Evolutionary conservation across 2,329 filamentous ascomycete genomes (phyloP).

Genomic region (Alternaria infectoria): DNA sequence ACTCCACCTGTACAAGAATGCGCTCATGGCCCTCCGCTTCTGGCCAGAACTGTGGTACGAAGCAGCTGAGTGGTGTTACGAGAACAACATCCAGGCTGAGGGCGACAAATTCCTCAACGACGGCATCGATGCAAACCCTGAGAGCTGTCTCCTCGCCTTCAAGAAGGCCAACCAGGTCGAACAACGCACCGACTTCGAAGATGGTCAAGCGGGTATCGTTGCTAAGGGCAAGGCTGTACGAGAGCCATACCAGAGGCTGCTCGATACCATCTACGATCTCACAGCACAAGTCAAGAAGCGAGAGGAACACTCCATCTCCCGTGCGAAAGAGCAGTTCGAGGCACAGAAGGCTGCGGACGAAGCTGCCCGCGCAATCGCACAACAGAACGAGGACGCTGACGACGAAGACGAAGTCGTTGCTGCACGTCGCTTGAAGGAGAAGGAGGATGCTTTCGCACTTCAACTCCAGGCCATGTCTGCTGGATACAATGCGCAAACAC

Average conservation of each 20-base stretch:
- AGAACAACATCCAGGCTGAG: constrained; percentile 73
- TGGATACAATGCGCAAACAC: constrained; percentile 74
- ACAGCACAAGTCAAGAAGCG: constrained; percentile 73
- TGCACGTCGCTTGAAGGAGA: constrained; percentile 47
- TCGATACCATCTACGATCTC: constrained; percentile 87
- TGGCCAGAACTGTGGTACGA: constrained; percentile 97
- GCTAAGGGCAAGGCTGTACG: constrained; percentile 75
- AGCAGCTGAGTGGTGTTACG: constrained; percentile 89
- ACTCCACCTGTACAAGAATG: constrained; percentile 90
- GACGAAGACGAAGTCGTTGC: constrained; percentile 61
- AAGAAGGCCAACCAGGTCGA: constrained; percentile 90
- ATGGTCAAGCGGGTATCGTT: constrained; percentile 71
- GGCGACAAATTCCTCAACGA: constrained; percentile 81
- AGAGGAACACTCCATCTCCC: constrained; percentile 66
- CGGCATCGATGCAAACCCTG: constrained; percentile 87
- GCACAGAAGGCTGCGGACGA: constrained; percentile 53
- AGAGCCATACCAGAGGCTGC: constrained; percentile 80
- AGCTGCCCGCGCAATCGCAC: constrained; percentile 46
- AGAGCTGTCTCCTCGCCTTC: constrained; percentile 88
- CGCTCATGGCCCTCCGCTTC: constrained; percentile 89
- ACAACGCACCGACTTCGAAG: constrained; percentile 75
- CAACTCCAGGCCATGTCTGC: constrained; percentile 66
- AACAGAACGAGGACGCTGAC: constrained; percentile 55
- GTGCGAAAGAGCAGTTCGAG: constrained; percentile 62
- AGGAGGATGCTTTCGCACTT: constrained; percentile 59